These are phyloP conservation scores for Pythium brassicae DNA, from an alignment of 352 stramenopile species.

Conservation along the genomic window DNA sequence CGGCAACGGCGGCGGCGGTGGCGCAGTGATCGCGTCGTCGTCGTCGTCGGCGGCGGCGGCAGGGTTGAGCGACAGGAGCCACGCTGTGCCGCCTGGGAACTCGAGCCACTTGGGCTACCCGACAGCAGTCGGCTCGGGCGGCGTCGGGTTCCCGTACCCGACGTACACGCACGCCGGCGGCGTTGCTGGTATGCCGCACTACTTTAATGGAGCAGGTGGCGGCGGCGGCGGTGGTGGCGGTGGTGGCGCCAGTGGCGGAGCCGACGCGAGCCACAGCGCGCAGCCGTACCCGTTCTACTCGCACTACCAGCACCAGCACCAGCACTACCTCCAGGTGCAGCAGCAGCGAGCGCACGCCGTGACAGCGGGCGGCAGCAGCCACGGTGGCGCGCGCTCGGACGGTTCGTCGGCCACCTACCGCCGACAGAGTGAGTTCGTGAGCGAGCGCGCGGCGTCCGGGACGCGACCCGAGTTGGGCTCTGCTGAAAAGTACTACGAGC, in stretches of 20 bases:
- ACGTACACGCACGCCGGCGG: slow-evolving; percentile 15
- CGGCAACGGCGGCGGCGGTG: background rate
- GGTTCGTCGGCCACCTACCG: slow-evolving; percentile 38
- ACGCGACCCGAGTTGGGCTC: slow-evolving; percentile 49
- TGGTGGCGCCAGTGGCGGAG: slow-evolving; percentile 1
- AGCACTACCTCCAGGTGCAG: slow-evolving; percentile 22
- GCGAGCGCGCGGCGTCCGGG: slow-evolving; percentile 36
- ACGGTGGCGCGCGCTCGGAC: slow-evolving; percentile 7
- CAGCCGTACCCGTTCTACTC: slow-evolving; percentile 17
- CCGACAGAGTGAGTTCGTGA: slow-evolving; percentile 67
- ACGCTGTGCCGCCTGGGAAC: slow-evolving; percentile 13
- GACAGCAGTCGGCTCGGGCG: slow-evolving; percentile 1
- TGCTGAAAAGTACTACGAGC: slow-evolving; percentile 43
- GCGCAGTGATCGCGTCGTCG: background rate
- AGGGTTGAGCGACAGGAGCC: background rate
- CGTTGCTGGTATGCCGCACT: slow-evolving; percentile 13
- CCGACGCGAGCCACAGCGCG: slow-evolving; percentile 5
- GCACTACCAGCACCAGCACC: slow-evolving; percentile 21
- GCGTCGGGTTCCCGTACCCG: slow-evolving; percentile 13
- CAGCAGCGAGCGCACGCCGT: slow-evolving; percentile 19
- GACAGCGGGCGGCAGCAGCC: slow-evolving; percentile 5
- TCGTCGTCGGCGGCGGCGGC: too few species aligned
- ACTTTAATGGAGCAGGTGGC: slow-evolving; percentile 7
- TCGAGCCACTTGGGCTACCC: slow-evolving; percentile 17
- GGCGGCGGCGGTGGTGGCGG: background rate